Evolutionary conservation across 441 rosid genomes (phyloP), one percentile per base, ranked within the genome.

Genomic region (Breynia disticha): DNA sequence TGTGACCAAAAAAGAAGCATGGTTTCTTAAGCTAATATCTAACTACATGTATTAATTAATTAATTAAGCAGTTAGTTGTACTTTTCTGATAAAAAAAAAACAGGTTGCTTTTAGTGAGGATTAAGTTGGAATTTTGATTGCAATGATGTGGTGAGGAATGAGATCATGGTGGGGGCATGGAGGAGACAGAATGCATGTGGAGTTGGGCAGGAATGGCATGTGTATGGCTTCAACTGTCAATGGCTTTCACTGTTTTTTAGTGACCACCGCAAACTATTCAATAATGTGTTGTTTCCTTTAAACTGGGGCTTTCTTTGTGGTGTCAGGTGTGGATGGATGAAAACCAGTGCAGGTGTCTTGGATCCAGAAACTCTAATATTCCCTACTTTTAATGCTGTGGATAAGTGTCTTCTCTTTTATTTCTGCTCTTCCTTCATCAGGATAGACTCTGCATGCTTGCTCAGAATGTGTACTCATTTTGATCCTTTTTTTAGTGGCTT

Each of bases 111-210:
- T 55, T 21, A 48, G 56, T 48, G 50, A 53, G 60, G 28, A 15
- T 48, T 45, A n/a, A 41, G 44, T 39, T 21, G 41, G 51, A 16
- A 46, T 8, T 59, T 65, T 48, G 63, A 11, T 38, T 37, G 20
- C 16, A 49, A 9, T 32, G 37, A 48, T 24, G n/a, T n/a, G n/a
- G n/a, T n/a, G n/a, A n/a, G n/a, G 32, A 41, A 43, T 55, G 49
- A 32, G 48, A 24, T 16, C 18, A 46, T 48, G 32, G 57, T 45
- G 60, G 65, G 63, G 52, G 65, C 67, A 54, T 57, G 61, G 57
- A 53, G 64, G 62, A 49, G 73, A 43, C 71, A 67, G 54, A 64
- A 12, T 53, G 67, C 81, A 79, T 67, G 79, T 72, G 84, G 61
- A 32, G 62, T 22, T 60, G 64, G 59, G 62, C 50, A 54, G 68